Percentiles rank a stretch among this genome's conserved stretches.
phyloP scores from a whole-genome alignment of 495 filamentous ascomycete genomes.

The Penicillium herquei region DNA sequence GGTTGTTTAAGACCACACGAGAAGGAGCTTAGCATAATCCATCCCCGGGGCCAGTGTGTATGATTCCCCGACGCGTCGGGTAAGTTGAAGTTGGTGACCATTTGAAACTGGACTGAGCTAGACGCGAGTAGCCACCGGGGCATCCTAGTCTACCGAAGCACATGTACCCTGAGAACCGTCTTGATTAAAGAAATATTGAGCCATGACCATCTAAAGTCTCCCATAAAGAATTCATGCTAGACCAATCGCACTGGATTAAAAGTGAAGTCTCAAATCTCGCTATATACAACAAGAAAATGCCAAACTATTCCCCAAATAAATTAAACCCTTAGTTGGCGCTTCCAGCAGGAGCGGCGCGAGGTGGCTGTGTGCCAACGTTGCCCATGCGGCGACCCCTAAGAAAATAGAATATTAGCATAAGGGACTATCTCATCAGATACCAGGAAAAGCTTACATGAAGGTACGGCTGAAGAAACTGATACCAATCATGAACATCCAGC shows the following conservation, averaged over 20 bases:
- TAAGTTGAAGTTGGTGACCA: too few species aligned
- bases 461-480: slow-evolving; percentile 78
- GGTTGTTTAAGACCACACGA: too few species aligned
- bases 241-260: slow-evolving; percentile 15
- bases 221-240: slow-evolving; percentile 1
- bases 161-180: too few species aligned
- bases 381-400: slow-evolving; percentile 41
- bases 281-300: slow-evolving; percentile 26
- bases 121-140: too few species aligned
- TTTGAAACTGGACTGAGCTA: too few species aligned
- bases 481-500: slow-evolving; percentile 76
- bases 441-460: slow-evolving; percentile 71
- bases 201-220: too few species aligned
- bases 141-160: too few species aligned
- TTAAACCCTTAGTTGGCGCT: slow-evolving; percentile 23
- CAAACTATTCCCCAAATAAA: slow-evolving; percentile 2
- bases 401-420: slow-evolving; percentile 13
- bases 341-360: slow-evolving; percentile 22
- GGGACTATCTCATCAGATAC: not conserved
- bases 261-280: slow-evolving; percentile 8
- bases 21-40: too few species aligned
- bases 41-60: too few species aligned
- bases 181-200: too few species aligned
- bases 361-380: slow-evolving; percentile 30
- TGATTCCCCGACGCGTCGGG: too few species aligned